Evolutionary conservation across 768 basidiomycete genomes (phyloP), one percentile per base, ranked within the genome.

Genomic region (Calocera viscosa): DNA sequence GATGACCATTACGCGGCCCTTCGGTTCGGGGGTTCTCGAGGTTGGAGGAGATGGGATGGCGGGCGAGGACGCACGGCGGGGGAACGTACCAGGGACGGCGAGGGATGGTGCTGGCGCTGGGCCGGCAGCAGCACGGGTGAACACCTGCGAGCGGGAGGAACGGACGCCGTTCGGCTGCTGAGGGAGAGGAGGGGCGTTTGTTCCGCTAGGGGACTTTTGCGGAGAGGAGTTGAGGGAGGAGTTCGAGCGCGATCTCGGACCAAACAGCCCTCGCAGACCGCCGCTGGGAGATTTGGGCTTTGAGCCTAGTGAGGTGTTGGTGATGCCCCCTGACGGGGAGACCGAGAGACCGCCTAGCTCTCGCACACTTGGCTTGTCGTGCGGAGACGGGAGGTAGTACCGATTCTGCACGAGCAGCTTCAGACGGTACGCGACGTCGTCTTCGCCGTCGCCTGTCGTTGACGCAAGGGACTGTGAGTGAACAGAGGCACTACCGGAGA

Each of bases 361-460:
- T 60, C 22, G 24, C 26, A 60, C 53, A 10, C 14, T 32, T 16
- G 91, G 91, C 72, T 93, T 93, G 43, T 85, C 82, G 72, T 93
- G 91, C 0, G 91, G 90, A 11, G 91, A 91, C 2, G 91, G 91
- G 39, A 93, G 84, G 73, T 90, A 93, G 74, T 93, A 93, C 72
- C 82, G 91, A 76, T 93, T 93, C 74, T 87, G 89, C 65, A 93
- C 87, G 41, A 93, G 83, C 65, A 93, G 82, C 41, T 86, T 87
- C 22, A 93, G 83, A 26, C 91, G 87, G 77, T 90, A 90, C 22
- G 89, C 85, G 41, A 92, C 90, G 72, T 93, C 91, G 75, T 93
- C 90, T 24, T 82, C 81, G 71, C 79, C 79, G 68, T 60, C 43
- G 3, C 43, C 53, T 16, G 53, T 22, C 14, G 53, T 22, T 7